Evolutionary conservation across 495 filamentous ascomycete genomes (phyloP).

Genomic region (Ramalina peruviana): DNA sequence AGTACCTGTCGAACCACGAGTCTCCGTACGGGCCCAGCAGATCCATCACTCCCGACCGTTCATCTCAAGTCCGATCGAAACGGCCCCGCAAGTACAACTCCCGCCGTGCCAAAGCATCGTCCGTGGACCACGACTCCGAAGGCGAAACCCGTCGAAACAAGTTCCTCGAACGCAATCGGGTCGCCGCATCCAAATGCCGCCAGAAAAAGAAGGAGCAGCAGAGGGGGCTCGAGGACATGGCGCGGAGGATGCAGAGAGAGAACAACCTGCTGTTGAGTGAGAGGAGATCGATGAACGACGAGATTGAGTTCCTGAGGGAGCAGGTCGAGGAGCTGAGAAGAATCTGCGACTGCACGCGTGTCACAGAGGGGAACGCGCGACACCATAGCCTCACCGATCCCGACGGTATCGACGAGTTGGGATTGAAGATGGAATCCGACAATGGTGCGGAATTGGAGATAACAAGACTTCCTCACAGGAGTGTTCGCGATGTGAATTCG

Average conservation of each 20-base stretch:
- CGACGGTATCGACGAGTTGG: background rate
- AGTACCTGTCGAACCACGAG: background rate
- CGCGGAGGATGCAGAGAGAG: conserved; percentile 23
- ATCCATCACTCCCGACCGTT: background rate
- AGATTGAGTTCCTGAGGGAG: conserved; percentile 41
- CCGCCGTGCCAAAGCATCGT: background rate
- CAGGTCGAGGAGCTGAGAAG: conserved; percentile 41
- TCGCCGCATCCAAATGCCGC: conserved; percentile 77
- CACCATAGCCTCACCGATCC: background rate
- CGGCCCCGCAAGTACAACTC: conserved; percentile 13
- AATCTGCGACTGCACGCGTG: conserved; percentile 29
- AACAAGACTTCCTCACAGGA: too few species aligned
- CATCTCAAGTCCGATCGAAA: conserved; percentile 14
- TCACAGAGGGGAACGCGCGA: background rate
- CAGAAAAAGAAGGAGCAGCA: conserved; percentile 75
- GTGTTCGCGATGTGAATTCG: background rate
- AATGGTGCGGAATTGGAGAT: background rate
- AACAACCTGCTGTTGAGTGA: conserved; percentile 13
- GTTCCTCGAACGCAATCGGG: conserved; percentile 66
- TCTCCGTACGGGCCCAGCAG: background rate
- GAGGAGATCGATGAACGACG: conserved; percentile 26
- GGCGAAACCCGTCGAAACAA: conserved; percentile 17
- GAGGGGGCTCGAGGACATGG: conserved; percentile 37
- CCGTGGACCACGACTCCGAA: conserved; percentile 2
- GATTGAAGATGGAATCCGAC: background rate